Conservation (phyloP, 176 grass and related monocot genomes). For the Lolium perenne region DNA sequence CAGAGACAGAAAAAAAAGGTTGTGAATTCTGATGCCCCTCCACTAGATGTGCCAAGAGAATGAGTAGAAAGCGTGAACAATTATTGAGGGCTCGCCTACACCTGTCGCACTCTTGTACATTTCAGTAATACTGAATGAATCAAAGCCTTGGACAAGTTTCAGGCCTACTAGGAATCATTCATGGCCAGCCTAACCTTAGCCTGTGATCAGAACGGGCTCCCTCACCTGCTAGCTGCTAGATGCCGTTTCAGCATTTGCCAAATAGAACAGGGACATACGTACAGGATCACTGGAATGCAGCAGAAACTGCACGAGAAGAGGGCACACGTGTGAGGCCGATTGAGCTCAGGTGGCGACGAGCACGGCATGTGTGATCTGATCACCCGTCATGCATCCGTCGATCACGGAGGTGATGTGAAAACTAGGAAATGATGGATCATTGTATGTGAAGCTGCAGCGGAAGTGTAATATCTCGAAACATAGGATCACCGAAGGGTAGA, state of each 20-base stretch:
- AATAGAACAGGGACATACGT: not conserved
- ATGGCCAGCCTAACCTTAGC: too few species aligned
- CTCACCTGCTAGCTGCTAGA: not conserved
- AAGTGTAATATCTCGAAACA: too few species aligned
- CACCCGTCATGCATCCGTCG: not conserved
- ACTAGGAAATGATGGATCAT: not conserved
- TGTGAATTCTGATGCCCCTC: slow-evolving; percentile 23
- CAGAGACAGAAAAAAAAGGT: not conserved
- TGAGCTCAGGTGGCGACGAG: not conserved
- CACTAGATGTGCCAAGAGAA: slow-evolving; percentile 1
- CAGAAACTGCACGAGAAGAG: not conserved
- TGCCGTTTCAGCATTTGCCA: not conserved
- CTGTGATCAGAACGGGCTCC: not conserved
- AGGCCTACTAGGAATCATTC: not conserved
- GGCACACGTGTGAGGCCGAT: not conserved
- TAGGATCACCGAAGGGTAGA: too few species aligned
- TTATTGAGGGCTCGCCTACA: not conserved
- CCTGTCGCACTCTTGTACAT: not conserved
- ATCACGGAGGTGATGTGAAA: not conserved
- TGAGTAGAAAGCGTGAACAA: not conserved
- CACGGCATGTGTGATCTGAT: not conserved
- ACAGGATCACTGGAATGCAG: not conserved
- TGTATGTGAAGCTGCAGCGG: not conserved
- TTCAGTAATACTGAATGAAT: not conserved
- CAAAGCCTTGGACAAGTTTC: not conserved